Evolutionary conservation across 2,329 filamentous ascomycete species (phyloP).

Genomic region (Colletotrichum karsti): DNA sequence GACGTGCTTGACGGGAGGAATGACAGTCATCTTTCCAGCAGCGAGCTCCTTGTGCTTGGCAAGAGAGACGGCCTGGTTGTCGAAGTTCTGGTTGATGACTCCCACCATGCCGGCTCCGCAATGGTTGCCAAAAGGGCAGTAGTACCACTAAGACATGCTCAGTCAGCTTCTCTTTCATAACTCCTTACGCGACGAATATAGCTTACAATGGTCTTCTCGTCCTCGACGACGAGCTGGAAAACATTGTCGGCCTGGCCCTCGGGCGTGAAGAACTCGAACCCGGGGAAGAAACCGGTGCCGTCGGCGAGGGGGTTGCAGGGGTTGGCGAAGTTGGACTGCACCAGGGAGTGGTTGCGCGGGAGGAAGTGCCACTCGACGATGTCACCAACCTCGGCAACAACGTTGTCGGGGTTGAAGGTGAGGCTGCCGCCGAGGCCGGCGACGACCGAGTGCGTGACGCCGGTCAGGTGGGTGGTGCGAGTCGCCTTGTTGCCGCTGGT

Average conservation of each 20-base stretch:
- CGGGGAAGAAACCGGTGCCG: constrained; percentile 52
- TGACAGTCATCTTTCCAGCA: constrained; percentile 36
- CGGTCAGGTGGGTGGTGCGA: constrained; percentile 44
- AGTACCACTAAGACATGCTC: constrained; percentile 39
- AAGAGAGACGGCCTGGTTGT: constrained; percentile 46
- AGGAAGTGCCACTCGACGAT: constrained; percentile 64
- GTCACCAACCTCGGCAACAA: constrained; percentile 58
- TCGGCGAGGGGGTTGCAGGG: constrained; percentile 51
- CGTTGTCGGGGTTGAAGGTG: constrained; percentile 58
- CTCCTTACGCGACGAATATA: constrained; percentile 47
- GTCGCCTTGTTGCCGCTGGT: constrained; percentile 40
- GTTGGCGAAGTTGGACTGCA: constrained; percentile 49
- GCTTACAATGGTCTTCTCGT: constrained; percentile 48
- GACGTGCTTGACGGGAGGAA: constrained; percentile 43
- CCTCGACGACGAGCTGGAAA: constrained; percentile 53
- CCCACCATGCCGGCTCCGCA: constrained; percentile 60
- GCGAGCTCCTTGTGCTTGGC: constrained; percentile 45
- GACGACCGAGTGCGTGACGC: constrained; percentile 55
- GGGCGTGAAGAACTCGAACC: constrained; percentile 50
- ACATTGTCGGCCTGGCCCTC: constrained; percentile 47
- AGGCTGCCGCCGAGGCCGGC: constrained; percentile 53
- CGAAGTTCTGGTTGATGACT: constrained; percentile 58
- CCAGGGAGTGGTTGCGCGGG: constrained; percentile 59
- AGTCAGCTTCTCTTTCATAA: background rate
- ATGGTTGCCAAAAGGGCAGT: constrained; percentile 48